Conservation (phyloP, 495 filamentous ascomycete genomes). For the Saxophila tyrrhenica region DNA sequence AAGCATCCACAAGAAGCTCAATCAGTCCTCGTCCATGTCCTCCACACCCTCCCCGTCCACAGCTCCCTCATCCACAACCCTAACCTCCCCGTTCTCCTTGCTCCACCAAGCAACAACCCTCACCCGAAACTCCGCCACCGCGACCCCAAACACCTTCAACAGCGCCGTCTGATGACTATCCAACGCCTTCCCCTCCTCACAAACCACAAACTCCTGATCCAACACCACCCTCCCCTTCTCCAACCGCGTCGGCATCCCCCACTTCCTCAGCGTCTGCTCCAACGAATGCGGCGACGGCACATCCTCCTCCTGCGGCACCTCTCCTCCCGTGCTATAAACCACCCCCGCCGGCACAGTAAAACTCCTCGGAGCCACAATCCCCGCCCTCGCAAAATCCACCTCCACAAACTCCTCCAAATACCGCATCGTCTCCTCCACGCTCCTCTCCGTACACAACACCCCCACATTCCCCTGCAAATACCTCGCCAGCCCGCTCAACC, state of each 20-base stretch:
- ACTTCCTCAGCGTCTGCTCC: constrained; percentile 73
- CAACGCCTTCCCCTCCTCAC: constrained; percentile 66
- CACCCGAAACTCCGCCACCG: constrained; percentile 78
- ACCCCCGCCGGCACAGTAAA: constrained; percentile 70
- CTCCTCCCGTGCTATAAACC: constrained; percentile 63
- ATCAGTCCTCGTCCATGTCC: background rate
- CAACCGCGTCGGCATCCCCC: constrained; percentile 80
- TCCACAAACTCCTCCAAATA: constrained; percentile 59
- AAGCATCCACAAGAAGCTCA: too few relatives aligned
- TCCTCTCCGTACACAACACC: constrained; percentile 75
- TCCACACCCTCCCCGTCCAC: constrained; percentile 1
- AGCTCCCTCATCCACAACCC: constrained; percentile 34
- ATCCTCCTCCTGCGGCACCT: constrained; percentile 68
- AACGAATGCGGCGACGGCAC: constrained; percentile 74
- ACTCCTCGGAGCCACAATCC: constrained; percentile 55
- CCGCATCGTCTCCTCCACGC: constrained; percentile 45
- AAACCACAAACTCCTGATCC: constrained; percentile 63
- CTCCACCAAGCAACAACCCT: constrained; percentile 65
- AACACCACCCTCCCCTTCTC: constrained; percentile 79
- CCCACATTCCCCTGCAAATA: constrained; percentile 75
- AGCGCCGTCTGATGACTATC: constrained; percentile 83
- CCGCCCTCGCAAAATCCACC: constrained; percentile 81
- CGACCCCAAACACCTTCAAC: constrained; percentile 86
- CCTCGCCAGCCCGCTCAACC: constrained; percentile 55
- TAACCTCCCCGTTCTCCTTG: constrained; percentile 46